A percentile compares a stretch with the other conserved stretches of the same genome.
Evolutionary conservation across 768 basidiomycete genomes (phyloP).

Genomic region (Podaxis sp.): DNA sequence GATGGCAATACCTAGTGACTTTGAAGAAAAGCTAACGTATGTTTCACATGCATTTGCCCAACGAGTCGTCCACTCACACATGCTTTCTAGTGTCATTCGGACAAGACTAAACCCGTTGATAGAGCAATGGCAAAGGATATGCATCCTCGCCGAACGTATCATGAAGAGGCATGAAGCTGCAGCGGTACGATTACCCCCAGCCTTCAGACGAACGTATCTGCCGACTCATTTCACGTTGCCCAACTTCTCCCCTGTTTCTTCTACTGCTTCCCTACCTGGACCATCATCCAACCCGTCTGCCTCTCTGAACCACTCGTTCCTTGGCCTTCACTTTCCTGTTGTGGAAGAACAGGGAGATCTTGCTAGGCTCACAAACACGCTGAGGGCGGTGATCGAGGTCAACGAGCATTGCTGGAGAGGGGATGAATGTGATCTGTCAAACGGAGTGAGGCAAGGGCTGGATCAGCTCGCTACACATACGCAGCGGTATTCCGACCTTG

Average conservation of each 20-base stretch:
- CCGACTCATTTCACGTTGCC: constrained; percentile 70
- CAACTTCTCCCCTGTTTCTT: constrained; percentile 38
- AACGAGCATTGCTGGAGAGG: constrained; percentile 83
- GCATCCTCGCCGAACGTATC: constrained; percentile 81
- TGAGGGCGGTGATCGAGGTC: constrained; percentile 75
- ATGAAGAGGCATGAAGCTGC: constrained; percentile 90
- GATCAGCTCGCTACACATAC: constrained; percentile 64
- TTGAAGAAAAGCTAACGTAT: constrained; percentile 86
- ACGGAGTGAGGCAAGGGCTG: constrained; percentile 74
- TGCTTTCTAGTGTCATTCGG: constrained; percentile 59
- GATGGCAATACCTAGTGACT: constrained; percentile 89
- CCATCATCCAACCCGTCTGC: constrained; percentile 30
- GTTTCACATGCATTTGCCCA: constrained; percentile 19
- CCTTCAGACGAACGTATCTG: constrained; percentile 60
- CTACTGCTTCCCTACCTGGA: constrained; percentile 33
- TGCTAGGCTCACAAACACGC: constrained; percentile 77
- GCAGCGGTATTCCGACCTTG: constrained; percentile 68
- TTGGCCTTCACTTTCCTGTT: constrained; percentile 25
- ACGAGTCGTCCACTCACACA: constrained; percentile 9
- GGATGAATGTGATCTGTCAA: constrained; percentile 76
- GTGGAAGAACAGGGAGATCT: constrained; percentile 69
- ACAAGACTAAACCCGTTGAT: constrained; percentile 73
- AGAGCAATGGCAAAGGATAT: constrained; percentile 91
- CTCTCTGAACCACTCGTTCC: constrained; percentile 28
- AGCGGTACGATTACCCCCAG: constrained; percentile 75